Base-by-base conservation (phyloP, 768 basidiomycete species). In the Glaciozyma martinii region DNA sequence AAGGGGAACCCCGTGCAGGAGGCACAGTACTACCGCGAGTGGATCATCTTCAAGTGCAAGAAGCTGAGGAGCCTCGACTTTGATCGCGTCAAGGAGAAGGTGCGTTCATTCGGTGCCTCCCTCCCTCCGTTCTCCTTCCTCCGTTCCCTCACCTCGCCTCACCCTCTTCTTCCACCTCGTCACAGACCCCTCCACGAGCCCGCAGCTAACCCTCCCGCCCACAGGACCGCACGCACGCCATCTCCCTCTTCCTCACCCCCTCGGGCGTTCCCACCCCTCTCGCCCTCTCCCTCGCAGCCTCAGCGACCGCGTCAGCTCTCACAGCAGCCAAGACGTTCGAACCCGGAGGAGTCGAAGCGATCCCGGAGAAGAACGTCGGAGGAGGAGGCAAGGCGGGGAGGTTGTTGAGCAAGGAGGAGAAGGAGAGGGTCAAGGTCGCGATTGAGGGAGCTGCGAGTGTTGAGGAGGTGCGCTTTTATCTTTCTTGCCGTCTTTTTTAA, bases 21-120 rank as follows among this genome's bases (percentile, higher is more conserved):
- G 80, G 88, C 88, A 82, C 89, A 90, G 83, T 89, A 87, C 85
- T 94, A 93, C 80, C 88, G 90, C 80, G 89, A 90, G 80, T 94
- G 90, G 90, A 84, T 92, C 81, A 85, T 88, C 72, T 90, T 85
- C 84, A 84, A 86, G 80, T 81, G 90, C 81, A 85, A 86, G 77
- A 82, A 83, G 75, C 82, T 94, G 75, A 85, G 91, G 82, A 88
- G 90, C 79, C 81, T 94, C 75, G 90, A 94, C 83, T 94, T 89
- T 79, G 88, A 90, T 82, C 85, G 90, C 79, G 88, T 94, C 74
- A 85, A 87, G 76, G 90, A 92, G 77, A 90, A 91, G 85, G 90
- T 91, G 80, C 25, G 73, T 33, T 33, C 12, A 27, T 23, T 8
- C 25, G 5, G 15, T 52, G 3, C 32, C 27, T 42, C 25, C 54